Base-by-base conservation (phyloP, 202 grass and related monocot species). In the Cymbopogon flexuosus region DNA sequence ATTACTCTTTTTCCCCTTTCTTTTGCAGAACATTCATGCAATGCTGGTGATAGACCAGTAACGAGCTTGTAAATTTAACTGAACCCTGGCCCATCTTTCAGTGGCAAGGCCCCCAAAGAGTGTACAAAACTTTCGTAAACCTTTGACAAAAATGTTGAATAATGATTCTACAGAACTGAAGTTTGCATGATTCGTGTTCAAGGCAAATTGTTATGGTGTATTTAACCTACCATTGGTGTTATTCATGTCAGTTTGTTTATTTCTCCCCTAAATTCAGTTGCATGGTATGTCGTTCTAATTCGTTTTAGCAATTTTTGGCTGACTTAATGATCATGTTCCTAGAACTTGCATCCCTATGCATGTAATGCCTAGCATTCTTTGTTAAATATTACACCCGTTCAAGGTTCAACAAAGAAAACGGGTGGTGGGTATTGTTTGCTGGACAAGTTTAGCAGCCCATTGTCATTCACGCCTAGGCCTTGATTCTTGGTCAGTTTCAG, bases 21-120 rank as follows among this genome's bases (percentile, higher is more conserved):
- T 37, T 73, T 37, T 39, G 2, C 7, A 18, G 18, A 70, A 31
- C 43, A 47, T 83, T 40, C 49, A 12, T 46, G 49, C 78, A 46
- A 14, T 71, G 74, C 68, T 69, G 73, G 81, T 71, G 69, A 16
- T 69, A 62, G 30, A 37, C 69, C 14, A 65, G 68, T 63, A 47
- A 30, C 54, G 23, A 56, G 54, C 16, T n/a, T 90, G 88, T 86
- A 86, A 76, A 76, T 90, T 80, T 56, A 75, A 51, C 52, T 19
- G 59, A 81, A 65, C 10, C 46, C 46, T 13, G 54, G 40, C 34
- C n/a, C 65, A 37, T 86, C 83, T 56, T 68, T 31, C n/a, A 7
- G 19, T 74, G 24, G 21, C 40, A 36, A 39, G 34, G 74, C 78
- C 31, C 10, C 11, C 3, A 7, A 80, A 71, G 71, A 77, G 78